Percentiles rank a stretch among this genome's conserved stretches.
These are phyloP conservation scores for Candida insectalens DNA, from an alignment of 805 yeast species.

Conservation along the genomic window DNA sequence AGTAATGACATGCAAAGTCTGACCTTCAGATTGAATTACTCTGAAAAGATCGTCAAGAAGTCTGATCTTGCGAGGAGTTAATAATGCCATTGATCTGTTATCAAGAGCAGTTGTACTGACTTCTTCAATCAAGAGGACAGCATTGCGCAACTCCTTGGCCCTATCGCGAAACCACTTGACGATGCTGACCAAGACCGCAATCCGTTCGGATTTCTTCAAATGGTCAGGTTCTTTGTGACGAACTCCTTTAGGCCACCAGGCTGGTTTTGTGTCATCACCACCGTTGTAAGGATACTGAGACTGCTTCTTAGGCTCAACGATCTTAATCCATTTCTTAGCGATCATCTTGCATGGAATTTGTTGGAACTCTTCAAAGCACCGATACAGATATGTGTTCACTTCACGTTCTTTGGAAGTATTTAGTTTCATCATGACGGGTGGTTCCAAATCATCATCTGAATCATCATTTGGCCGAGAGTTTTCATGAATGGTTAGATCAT, in stretches of 20 bases:
- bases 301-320: constrained; percentile 60
- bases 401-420: constrained; percentile 10
- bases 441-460: too few relatives aligned
- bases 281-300: constrained; percentile 50
- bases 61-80: constrained; percentile 9
- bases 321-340: constrained; percentile 60
- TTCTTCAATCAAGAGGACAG: constrained; percentile 17
- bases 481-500: neutral
- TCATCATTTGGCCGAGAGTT: too few relatives aligned
- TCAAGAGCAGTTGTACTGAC: constrained; percentile 9
- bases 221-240: constrained; percentile 71
- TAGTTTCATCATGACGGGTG: constrained; percentile 8
- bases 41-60: constrained; percentile 18
- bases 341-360: constrained; percentile 51
- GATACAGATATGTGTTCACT: constrained; percentile 16
- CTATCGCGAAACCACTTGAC: constrained; percentile 17
- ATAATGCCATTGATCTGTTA: neutral
- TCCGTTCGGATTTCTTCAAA: constrained; percentile 46
- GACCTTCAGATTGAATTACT: constrained; percentile 8
- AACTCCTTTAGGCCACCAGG: constrained; percentile 61
- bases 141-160: constrained; percentile 12
- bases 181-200: constrained; percentile 36
- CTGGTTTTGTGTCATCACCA: constrained; percentile 40
- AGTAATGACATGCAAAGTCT: constrained; percentile 14
- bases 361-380: constrained; percentile 30